Conservation (phyloP, 768 basidiomycete species). For the Paxillus rubicundulus region DNA sequence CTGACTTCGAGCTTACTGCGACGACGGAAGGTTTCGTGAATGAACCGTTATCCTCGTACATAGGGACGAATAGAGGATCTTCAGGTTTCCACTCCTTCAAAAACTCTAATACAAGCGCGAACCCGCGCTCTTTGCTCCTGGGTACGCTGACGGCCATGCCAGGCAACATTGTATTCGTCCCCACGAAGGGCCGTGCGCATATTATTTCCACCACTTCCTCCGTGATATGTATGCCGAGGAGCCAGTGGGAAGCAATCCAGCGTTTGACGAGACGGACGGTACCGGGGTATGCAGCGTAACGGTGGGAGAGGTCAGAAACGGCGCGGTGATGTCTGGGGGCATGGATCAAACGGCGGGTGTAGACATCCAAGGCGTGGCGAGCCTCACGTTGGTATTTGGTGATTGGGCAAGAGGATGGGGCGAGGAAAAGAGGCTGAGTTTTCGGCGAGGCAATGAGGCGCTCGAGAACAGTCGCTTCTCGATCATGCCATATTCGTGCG, state of each 20-base stretch:
- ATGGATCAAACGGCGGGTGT: slow-evolving; percentile 72
- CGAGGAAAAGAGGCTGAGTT: slow-evolving; percentile 2
- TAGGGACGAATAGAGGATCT: slow-evolving; percentile 66
- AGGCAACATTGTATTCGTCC: slow-evolving; percentile 35
- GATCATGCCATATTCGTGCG: slow-evolving; percentile 81
- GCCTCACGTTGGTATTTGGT: slow-evolving; percentile 53
- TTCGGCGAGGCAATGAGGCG: slow-evolving; percentile 52
- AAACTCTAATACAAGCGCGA: slow-evolving; percentile 69
- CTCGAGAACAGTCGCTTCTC: slow-evolving; percentile 78
- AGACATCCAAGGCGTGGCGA: slow-evolving; percentile 53
- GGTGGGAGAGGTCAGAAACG: slow-evolving; percentile 75
- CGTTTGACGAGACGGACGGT: slow-evolving; percentile 88
- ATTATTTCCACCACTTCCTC: slow-evolving; percentile 84
- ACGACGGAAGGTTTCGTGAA: slow-evolving; percentile 12
- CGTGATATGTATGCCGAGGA: slow-evolving; percentile 68
- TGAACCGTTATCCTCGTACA: slow-evolving; percentile 45
- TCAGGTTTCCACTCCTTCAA: slow-evolving; percentile 86
- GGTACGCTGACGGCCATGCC: slow-evolving; percentile 50
- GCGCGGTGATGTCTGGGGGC: slow-evolving; percentile 84
- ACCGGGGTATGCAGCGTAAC: slow-evolving; percentile 72
- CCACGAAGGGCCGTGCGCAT: slow-evolving; percentile 75
- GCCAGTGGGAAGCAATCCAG: slow-evolving; percentile 91
- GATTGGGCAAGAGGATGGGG: slow-evolving; percentile 4
- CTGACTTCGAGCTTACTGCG: slow-evolving; percentile 34
- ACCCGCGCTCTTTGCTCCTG: slow-evolving; percentile 75